Evolutionary conservation across 192 early-diverging fungal genomes (phyloP), one percentile per base, ranked within the genome.

Genomic region (Coemansia sp.): DNA sequence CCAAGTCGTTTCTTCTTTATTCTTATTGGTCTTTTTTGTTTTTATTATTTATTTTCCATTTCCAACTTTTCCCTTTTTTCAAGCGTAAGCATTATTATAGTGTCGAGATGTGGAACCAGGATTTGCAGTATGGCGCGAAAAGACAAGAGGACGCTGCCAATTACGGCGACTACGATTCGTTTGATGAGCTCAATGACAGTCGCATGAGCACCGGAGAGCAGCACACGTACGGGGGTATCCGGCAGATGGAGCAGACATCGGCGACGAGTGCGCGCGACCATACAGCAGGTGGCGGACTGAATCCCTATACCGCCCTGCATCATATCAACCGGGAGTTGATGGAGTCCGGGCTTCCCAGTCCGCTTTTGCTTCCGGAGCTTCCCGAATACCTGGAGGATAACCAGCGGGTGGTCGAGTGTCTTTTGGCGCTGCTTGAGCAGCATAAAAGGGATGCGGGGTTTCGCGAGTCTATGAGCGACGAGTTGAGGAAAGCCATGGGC

Each of bases 301-400:
- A 79, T 55, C 78, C 78, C 9, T 69, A 81, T 28, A 61, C 69
- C 1, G 45, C 59, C 0, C 55, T 82, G 46, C 81, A 78, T 46
- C 61, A 67, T 28, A 72, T 82, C 45, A 82, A 78, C 56, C 71
- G 71, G 18, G 81, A 82, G 61, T 65, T 82, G 28, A 72, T 77
- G 68, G 71, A 72, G 27, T 60, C 68, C 11, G 75, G 75, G 3
- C 68, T 82, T 29, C 81, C 81, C 3, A 67, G 68, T 29, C 81
- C 81, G 0, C 58, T 82, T 0, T 60, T 64, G 9, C 69, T 82
- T n/a, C 49, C 71, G 2, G 81, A 78, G 58, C 20, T 53, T 22
- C 25, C 70, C 48, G 80, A 76, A 48, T 70, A 32, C 23, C 39
- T 72, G 25, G 79, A 82, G 30, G 79, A 82, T 46, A 82, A 82